Evolutionary conservation across 2,329 filamentous ascomycete genomes (phyloP), one percentile per base, ranked within the genome.

Genomic region (Fusarium napiforme): DNA sequence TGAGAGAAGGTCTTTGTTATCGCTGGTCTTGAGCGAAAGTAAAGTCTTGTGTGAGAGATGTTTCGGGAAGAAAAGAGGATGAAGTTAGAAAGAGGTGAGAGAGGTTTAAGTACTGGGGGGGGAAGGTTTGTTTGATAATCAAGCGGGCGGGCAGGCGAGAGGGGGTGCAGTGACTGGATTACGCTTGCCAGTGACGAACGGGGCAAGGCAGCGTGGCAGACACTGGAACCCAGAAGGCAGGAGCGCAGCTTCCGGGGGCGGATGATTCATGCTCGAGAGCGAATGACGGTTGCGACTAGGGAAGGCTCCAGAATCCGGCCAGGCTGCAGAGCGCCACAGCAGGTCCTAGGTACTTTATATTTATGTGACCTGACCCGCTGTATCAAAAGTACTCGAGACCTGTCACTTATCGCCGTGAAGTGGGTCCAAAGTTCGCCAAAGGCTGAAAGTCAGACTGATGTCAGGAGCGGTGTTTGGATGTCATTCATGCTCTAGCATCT

Each of bases 271-370:
- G 37, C 19, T 39, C 10, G 43, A 49, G 74, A 80, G 76, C 82
- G 77, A 79, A 79, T 79, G 43, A 73, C 61, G 68, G 58, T 53
- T 37, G 59, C 52, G 64, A 64, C 67, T 72, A 60, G 73, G 74
- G 82, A 83, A 83, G 79, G 79, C 81, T 83, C 82, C 82, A 84
- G 82, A 83, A 83, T 46, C 68, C 57, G 67, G 71, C 76, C 71
- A 76, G 65, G 70, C 66, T 75, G 56, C 69, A 69, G 58, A 66
- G 64, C 64, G 64, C 75, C 69, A 74, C 68, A 63, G 6, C 19
- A 58, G 28, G 79, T 80, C 61, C 53, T 56, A 4, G 56, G 56
- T 80, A 81, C 79, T 55, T 57, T 56, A 2, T 5, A 1, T 19
- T 64, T 16, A 4, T 23, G 52, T 21, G 32, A 19, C 2, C 36